These are phyloP conservation scores for Zasmidium angulare DNA, from an alignment of 2,329 filamentous ascomycete genomes.

Conservation along the genomic window DNA sequence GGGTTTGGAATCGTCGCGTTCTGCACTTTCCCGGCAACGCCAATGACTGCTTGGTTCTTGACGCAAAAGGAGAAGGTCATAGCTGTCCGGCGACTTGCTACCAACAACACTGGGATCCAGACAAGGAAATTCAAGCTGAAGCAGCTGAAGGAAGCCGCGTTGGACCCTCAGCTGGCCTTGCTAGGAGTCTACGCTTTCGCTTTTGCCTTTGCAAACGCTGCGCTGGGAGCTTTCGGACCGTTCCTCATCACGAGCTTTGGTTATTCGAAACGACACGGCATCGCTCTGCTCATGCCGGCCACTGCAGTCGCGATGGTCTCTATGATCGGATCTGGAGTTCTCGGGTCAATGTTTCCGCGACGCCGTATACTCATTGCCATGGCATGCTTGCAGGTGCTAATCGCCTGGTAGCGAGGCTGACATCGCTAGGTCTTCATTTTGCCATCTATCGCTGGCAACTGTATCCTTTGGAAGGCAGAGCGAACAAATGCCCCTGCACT, in stretches of 20 bases:
- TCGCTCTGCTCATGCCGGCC: neutral
- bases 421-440: neutral
- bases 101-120: neutral
- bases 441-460: neutral
- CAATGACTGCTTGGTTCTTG: constrained; percentile 1
- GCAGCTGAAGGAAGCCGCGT: neutral
- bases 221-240: neutral
- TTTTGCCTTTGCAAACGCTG: neutral
- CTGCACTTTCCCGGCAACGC: constrained; percentile 2
- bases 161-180: neutral
- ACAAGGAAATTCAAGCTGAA: neutral
- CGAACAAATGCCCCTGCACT: neutral
- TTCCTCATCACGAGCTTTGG: neutral
- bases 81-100: neutral
- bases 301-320: neutral
- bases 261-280: neutral
- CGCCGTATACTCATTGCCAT: neutral
- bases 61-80: neutral
- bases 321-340: neutral
- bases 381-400: neutral
- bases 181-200: neutral
- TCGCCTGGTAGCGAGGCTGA: neutral
- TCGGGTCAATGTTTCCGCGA: neutral
- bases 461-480: neutral
- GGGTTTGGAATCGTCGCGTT: constrained; percentile 5